A percentile compares a stretch with the other conserved stretches of the same genome.
These are phyloP conservation scores for Stephania yunnanensis DNA, from an alignment of 164 flowering plant genomes.

Conservation along the genomic window DNA sequence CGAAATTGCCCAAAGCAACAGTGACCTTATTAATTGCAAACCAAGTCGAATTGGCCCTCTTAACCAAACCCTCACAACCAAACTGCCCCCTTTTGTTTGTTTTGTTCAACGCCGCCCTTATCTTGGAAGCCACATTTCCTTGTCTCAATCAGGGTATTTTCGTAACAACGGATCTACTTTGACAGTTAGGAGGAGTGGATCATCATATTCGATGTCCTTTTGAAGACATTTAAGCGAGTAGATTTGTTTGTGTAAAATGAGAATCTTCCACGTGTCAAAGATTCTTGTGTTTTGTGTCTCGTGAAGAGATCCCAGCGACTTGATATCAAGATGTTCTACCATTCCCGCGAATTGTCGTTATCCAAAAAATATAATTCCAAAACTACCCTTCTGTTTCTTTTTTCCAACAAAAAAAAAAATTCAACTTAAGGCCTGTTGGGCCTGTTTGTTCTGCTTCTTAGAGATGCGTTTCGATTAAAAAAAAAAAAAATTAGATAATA, in stretches of 20 bases:
- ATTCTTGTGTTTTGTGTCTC: background rate
- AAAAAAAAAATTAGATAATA: no score
- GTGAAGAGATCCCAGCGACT: background rate
- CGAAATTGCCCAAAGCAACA: no score
- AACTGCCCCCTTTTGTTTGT: background rate
- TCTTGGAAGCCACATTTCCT: background rate
- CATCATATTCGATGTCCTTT: no score
- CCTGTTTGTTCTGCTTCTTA: no score
- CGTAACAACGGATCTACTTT: no score
- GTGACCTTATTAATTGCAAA: no score
- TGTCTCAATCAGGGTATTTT: background rate
- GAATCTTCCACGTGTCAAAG: background rate
- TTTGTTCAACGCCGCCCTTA: background rate
- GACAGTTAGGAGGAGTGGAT: no score
- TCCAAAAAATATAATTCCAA: background rate
- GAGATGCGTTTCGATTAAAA: no score
- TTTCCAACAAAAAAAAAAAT: no score
- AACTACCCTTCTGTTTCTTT: background rate
- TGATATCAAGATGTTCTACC: background rate
- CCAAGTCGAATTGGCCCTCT: background rate
- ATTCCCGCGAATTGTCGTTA: background rate
- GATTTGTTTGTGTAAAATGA: background rate
- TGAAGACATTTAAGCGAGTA: no score
- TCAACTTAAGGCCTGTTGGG: no score
- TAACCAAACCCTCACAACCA: background rate